A percentile compares a stretch with the other conserved stretches of the same genome.
Conservation (phyloP, 345 rosid genomes). For the Barbarea vulgaris region DNA sequence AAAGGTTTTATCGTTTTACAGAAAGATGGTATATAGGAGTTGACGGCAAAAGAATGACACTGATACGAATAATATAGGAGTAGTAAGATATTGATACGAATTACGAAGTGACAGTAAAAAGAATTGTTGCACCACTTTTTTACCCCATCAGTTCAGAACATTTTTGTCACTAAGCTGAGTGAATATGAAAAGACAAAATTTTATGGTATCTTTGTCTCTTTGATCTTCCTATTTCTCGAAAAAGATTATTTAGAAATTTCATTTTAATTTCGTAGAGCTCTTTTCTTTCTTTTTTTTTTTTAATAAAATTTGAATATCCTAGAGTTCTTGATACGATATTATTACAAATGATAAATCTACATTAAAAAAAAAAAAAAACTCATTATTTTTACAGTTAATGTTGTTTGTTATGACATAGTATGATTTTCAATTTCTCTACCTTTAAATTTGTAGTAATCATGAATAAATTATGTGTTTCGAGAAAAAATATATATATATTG, state of each 20-base stretch:
- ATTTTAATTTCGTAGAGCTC: background rate
- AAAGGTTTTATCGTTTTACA: background rate
- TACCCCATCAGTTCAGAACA: background rate
- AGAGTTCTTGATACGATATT: background rate
- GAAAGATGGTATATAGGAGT: conserved; percentile 14
- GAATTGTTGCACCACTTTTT: background rate
- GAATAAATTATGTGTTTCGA: background rate
- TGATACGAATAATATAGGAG: conserved; percentile 14
- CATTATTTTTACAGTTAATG: background rate
- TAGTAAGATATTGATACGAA: conserved; percentile 22
- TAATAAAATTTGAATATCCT: too few species aligned
- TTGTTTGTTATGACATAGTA: background rate
- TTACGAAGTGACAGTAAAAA: conserved; percentile 16
- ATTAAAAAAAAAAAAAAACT: too few species aligned
- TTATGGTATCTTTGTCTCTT: background rate
- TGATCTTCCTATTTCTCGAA: background rate
- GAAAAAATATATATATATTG: background rate
- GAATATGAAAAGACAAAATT: background rate
- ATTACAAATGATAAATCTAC: background rate
- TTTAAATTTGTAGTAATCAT: background rate
- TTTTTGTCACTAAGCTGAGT: background rate
- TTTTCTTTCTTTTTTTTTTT: too few species aligned
- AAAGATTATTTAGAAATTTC: background rate
- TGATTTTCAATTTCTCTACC: background rate
- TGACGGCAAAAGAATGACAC: conserved; percentile 26